phyloP scores from a whole-genome alignment of 2,329 filamentous ascomycete genomes.

The Sphaerulina musiva region DNA sequence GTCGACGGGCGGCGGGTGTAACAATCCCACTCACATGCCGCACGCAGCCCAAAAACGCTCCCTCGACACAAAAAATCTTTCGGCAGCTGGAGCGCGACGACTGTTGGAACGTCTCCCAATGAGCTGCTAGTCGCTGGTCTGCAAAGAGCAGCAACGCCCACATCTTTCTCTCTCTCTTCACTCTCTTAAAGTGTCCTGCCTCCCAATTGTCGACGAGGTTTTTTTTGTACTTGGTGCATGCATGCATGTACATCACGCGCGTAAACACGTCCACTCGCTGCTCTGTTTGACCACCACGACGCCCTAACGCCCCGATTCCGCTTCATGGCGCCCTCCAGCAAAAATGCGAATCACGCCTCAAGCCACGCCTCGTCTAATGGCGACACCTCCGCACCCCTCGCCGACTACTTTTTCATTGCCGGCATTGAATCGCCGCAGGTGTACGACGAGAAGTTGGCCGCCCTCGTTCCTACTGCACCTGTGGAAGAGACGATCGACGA shows the following conservation, averaged over 20 bases:
- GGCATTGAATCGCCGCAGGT: conserved; percentile 49
- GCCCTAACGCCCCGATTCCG: neutral
- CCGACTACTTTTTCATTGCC: conserved; percentile 61
- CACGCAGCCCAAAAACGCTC: neutral
- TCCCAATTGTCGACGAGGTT: neutral
- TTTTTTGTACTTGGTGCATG: neutral
- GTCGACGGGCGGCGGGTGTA: neutral
- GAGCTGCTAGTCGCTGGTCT: neutral
- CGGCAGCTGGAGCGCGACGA: neutral
- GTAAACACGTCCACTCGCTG: conserved; percentile 18
- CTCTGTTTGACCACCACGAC: conserved; percentile 1
- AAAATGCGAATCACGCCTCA: conserved; percentile 18
- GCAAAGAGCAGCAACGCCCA: neutral
- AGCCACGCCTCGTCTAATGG: conserved; percentile 29
- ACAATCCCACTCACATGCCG: neutral
- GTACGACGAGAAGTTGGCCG: conserved; percentile 39
- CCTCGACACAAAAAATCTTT: neutral
- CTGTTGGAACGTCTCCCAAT: neutral
- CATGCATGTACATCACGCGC: neutral
- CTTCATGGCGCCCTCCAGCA: conserved; percentile 22
- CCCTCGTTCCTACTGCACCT: conserved; percentile 26
- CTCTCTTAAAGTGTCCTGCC: no score
- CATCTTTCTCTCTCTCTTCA: neutral
- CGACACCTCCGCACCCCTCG: conserved; percentile 48
- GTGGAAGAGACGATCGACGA: conserved; percentile 56